Base-by-base conservation (phyloP, 1,139 yeast species). In the Candida tunisiensis region DNA sequence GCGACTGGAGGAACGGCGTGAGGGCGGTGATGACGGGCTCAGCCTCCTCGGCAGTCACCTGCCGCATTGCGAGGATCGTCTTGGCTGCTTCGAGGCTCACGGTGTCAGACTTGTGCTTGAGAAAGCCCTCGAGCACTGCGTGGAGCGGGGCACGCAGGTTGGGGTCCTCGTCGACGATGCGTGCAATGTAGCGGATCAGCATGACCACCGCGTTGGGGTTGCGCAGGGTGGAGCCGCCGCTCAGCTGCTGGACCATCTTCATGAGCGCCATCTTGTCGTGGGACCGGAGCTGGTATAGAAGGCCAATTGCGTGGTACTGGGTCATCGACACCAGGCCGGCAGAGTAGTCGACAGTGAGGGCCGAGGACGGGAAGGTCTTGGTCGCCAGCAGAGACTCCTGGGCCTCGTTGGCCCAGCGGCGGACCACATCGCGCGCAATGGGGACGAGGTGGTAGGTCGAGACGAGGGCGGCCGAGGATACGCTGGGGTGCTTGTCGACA, bases 51-150 rank as follows among this genome's bases (percentile, higher is more conserved):
- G 70, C 69, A 23, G 67, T 55, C 23, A 77, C 65, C 39, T 62
- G 62, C 30, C 69, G 71, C 43, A 79, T 60, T 26, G 61, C 55
- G 31, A 85, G 65, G 39, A 88, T 69, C 18, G 80, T 63, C 57
- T 82, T 85, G 33, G 92, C 77, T n/a, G 93, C 91, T 55, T 88
- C 98, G 41, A 88, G 63, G 51, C 75, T 85, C 35, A 88, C 94
- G 69, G 82, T 73, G 47, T 85, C 95, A 29, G 78, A 67, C 56
- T 79, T 79, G 57, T 80, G 80, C 41, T 72, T 68, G 44, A 82
- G 62, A 69, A 82, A 79, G 27, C 65, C 65, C 27, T 68, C 62
- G 43, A 85, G 65, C 32, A 74, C 60, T 14, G 79, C 74, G 57
- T 68, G 67, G 42, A 60, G 68, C 37, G 57, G 60, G 24, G 38